A percentile compares a stretch with the other conserved stretches of the same genome.
Evolutionary conservation across 441 rosid species (phyloP).

Genomic region (Corymbia calophylla): DNA sequence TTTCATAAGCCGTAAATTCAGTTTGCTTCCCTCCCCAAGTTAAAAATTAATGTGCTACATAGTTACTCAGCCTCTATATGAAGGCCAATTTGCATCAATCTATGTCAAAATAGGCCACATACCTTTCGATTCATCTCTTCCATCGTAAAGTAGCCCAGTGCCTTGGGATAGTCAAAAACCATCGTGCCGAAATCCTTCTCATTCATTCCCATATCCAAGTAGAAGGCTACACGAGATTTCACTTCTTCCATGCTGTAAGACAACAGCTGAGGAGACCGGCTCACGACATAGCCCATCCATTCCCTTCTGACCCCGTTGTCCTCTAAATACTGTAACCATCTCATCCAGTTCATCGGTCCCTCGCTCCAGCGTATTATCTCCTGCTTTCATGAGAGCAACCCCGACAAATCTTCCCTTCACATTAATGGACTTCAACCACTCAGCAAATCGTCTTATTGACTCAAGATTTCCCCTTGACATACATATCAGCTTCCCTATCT

Average conservation of each 20-base stretch:
- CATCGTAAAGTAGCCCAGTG: slow-evolving; percentile 51
- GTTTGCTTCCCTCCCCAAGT: background rate
- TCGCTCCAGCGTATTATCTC: slow-evolving; percentile 53
- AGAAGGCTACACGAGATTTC: slow-evolving; percentile 56
- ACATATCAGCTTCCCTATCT: slow-evolving; percentile 66
- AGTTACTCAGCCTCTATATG: background rate
- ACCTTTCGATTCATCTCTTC: slow-evolving; percentile 88
- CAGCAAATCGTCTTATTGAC: slow-evolving; percentile 43
- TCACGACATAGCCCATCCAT: slow-evolving; percentile 84
- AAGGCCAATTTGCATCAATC: background rate
- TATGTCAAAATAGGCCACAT: background rate
- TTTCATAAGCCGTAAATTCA: background rate
- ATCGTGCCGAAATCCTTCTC: slow-evolving; percentile 81
- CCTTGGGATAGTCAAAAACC: slow-evolving; percentile 82
- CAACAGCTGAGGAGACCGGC: slow-evolving; percentile 65
- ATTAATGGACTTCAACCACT: slow-evolving; percentile 70
- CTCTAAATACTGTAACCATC: slow-evolving; percentile 64
- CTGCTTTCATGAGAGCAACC: slow-evolving; percentile 54
- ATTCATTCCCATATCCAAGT: slow-evolving; percentile 70
- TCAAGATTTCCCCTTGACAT: slow-evolving; percentile 64
- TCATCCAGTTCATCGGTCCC: slow-evolving; percentile 42
- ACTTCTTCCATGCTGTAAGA: slow-evolving; percentile 59
- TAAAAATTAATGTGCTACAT: background rate
- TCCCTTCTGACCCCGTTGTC: slow-evolving; percentile 71
- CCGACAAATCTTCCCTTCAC: slow-evolving; percentile 77